Conservation (phyloP, 2,329 filamentous ascomycete genomes). For the Aphanocladium album region DNA sequence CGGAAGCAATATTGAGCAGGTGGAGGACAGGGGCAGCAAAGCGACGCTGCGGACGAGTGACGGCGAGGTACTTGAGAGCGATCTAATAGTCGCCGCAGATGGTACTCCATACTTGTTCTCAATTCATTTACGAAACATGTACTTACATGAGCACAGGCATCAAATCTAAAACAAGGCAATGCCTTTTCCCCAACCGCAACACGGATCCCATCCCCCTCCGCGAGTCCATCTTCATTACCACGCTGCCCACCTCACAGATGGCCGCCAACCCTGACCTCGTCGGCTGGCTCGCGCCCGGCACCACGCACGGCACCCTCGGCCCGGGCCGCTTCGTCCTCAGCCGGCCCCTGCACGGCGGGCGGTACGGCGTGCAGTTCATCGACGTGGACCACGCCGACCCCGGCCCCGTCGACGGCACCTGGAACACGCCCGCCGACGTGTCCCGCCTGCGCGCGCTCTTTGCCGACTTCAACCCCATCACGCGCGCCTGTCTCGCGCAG, state of each 20-base stretch:
- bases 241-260: background rate
- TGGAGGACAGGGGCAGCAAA: background rate
- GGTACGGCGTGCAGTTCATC: constrained; percentile 7
- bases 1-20: background rate
- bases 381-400: constrained; percentile 8
- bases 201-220: constrained; percentile 7
- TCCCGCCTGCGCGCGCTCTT: background rate
- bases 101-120: too few relatives aligned
- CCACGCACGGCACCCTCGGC: constrained; percentile 10
- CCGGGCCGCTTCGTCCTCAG: constrained; percentile 10
- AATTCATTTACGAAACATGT: background rate
- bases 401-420: constrained; percentile 3
- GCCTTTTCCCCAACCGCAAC: constrained; percentile 3
- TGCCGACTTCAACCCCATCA: constrained; percentile 4
- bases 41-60: background rate
- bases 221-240: constrained; percentile 11
- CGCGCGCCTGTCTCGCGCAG: background rate
- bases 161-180: constrained; percentile 1
- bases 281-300: constrained; percentile 1
- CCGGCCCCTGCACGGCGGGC: background rate
- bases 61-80: background rate
- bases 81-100: constrained; percentile 7
- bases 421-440: constrained; percentile 11
- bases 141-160: background rate
- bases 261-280: background rate